A percentile compares a stretch with the other conserved stretches of the same genome.
phyloP scores from a whole-genome alignment of 352 stramenopile species.

The Phytophthora hybrid region DNA sequence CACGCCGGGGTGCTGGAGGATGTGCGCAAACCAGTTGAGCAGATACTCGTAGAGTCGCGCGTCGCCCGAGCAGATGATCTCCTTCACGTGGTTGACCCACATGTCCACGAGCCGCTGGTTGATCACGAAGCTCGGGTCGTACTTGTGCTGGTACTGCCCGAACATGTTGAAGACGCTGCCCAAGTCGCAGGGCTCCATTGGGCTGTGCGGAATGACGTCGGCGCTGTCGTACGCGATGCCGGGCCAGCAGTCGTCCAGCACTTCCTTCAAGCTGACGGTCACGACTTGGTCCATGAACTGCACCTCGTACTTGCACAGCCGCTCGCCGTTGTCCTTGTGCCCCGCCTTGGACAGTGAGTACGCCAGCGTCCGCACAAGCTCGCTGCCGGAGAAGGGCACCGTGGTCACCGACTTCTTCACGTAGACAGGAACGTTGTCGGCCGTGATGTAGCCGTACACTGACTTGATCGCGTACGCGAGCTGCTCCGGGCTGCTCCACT shows the following conservation, averaged over 20 bases:
- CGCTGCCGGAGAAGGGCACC: background rate
- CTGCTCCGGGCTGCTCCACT: background rate
- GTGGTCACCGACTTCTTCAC: background rate
- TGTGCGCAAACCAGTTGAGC: background rate
- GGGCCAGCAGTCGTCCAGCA: too few relatives aligned
- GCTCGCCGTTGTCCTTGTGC: too few relatives aligned
- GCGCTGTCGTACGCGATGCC: background rate
- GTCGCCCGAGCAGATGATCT: background rate
- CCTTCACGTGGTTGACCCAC: background rate
- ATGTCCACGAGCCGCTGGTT: background rate
- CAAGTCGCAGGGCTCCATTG: background rate
- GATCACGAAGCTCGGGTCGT: background rate
- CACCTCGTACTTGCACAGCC: too few relatives aligned
- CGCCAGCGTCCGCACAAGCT: background rate
- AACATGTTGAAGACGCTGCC: background rate
- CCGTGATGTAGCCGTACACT: background rate
- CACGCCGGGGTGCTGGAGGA: background rate
- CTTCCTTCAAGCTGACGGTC: background rate
- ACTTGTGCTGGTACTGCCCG: background rate
- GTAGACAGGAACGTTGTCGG: background rate
- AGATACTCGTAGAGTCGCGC: background rate
- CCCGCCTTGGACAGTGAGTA: too few relatives aligned
- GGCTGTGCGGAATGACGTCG: background rate
- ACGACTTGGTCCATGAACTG: background rate
- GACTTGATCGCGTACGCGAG: conserved; percentile 1